These are phyloP conservation scores for Pestalotiopsis sp. DNA, from an alignment of 2,329 filamentous ascomycete genomes.

Conservation along the genomic window DNA sequence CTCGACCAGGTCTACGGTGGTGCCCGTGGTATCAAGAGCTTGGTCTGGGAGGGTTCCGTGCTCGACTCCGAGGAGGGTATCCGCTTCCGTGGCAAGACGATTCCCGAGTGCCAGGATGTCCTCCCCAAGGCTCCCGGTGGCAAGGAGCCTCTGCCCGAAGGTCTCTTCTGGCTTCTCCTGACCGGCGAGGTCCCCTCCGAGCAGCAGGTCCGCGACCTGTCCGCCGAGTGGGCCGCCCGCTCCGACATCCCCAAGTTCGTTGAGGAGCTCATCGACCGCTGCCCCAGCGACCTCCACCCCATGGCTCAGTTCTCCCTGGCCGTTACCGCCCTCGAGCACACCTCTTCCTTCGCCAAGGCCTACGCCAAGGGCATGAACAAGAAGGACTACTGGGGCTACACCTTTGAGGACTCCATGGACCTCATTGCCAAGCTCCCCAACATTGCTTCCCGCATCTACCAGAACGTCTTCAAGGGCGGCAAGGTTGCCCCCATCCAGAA, in stretches of 20 bases:
- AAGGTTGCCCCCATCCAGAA: conserved; percentile 96
- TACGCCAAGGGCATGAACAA: conserved; percentile 99
- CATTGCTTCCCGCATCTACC: conserved; percentile 98
- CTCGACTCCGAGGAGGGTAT: conserved; percentile 99
- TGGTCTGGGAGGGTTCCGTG: conserved; percentile 99
- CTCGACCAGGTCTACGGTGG: conserved; percentile 99
- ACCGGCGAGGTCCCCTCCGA: conserved; percentile 97
- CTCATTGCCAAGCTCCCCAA: conserved; percentile 99
- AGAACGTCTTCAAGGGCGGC: conserved; percentile 99
- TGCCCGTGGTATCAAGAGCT: conserved; percentile 97
- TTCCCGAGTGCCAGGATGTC: conserved; percentile 96
- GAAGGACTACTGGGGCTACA: conserved; percentile 99
- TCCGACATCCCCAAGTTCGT: conserved; percentile 97
- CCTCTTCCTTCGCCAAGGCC: conserved; percentile 96
- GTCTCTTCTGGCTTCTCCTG: conserved; percentile 99
- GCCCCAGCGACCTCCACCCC: conserved; percentile 97
- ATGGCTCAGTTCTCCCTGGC: conserved; percentile 99
- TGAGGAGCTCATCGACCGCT: conserved; percentile 99
- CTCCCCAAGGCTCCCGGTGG: conserved; percentile 97
- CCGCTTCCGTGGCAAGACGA: conserved; percentile 98
- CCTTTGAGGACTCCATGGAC: conserved; percentile 99
- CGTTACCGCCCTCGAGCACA: conserved; percentile 97
- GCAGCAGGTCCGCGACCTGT: conserved; percentile 97
- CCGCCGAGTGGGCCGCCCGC: conserved; percentile 97
- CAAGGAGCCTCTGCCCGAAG: conserved; percentile 95